Percentiles rank a stretch among this genome's conserved stretches.
phyloP scores from a whole-genome alignment of 345 rosid genomes.

The Euphorbia pulcherrima region DNA sequence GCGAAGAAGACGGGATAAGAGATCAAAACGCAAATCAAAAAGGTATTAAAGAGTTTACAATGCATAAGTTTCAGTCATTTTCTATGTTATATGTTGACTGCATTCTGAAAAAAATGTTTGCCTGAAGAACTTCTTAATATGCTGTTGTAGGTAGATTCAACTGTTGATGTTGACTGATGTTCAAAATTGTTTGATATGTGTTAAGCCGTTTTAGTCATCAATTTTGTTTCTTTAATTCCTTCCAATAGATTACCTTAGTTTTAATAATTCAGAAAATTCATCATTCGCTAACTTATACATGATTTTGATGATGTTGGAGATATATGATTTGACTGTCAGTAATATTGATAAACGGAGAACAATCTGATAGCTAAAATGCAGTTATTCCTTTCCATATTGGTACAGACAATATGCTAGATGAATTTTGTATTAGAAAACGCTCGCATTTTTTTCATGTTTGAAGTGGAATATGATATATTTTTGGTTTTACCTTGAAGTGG shows the following conservation, averaged over 20 bases:
- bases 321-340: too few relatives aligned
- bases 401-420: too few relatives aligned
- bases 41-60: conserved; percentile 40
- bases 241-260: neutral
- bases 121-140: neutral
- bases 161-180: neutral
- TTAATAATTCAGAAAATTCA: neutral
- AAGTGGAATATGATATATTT: too few relatives aligned
- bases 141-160: neutral
- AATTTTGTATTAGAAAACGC: too few relatives aligned
- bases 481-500: neutral
- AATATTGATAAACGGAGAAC: too few relatives aligned
- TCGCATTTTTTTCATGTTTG: too few relatives aligned
- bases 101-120: neutral
- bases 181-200: neutral
- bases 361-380: too few relatives aligned
- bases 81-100: too few relatives aligned
- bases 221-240: neutral
- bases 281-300: neutral
- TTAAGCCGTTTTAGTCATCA: neutral
- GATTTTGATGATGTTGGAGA: neutral
- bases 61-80: too few relatives aligned
- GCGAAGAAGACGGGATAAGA: conserved; percentile 61
- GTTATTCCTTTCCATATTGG: too few relatives aligned
- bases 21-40: conserved; percentile 67